These are phyloP conservation scores for Rubia peregrina DNA, from an alignment of 305 asterid genomes.

Conservation along the genomic window DNA sequence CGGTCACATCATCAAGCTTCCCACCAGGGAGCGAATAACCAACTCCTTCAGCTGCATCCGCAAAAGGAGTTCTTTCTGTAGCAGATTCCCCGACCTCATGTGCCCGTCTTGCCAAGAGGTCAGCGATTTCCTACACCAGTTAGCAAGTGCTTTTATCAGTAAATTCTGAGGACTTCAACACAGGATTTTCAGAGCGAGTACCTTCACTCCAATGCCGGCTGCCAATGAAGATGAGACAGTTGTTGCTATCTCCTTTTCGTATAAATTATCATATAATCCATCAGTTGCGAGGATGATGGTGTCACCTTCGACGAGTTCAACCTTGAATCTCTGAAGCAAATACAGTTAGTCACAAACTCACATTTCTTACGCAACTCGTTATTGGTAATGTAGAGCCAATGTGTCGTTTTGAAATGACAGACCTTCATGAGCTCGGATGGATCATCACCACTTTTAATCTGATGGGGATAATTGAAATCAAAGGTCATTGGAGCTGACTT, in stretches of 20 bases:
- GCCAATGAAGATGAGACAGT: constrained; percentile 45
- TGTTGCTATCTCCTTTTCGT: constrained; percentile 56
- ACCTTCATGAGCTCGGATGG: constrained; percentile 69
- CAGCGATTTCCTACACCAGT: constrained; percentile 58
- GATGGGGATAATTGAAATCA: constrained; percentile 60
- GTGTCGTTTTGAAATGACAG: constrained; percentile 14
- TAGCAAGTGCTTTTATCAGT: neutral
- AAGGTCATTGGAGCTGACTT: constrained; percentile 67
- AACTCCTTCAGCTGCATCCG: constrained; percentile 71
- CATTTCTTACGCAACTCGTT: neutral
- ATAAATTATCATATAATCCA: constrained; percentile 80
- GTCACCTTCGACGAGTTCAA: constrained; percentile 67
- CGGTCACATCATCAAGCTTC: constrained; percentile 73
- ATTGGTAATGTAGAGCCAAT: neutral
- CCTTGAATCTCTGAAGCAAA: constrained; percentile 43
- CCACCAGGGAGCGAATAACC: constrained; percentile 66
- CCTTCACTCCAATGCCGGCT: constrained; percentile 46
- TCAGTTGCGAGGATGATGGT: constrained; percentile 59
- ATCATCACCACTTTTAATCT: constrained; percentile 45
- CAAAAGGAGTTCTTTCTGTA: constrained; percentile 57
- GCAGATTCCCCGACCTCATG: constrained; percentile 53
- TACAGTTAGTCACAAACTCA: constrained; percentile 4
- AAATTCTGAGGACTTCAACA: neutral
- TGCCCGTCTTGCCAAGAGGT: constrained; percentile 53
- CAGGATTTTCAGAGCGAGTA: constrained; percentile 14